A percentile compares a stretch with the other conserved stretches of the same genome.
phyloP scores from a whole-genome alignment of 2,329 filamentous ascomycete genomes.

The Penicillium italicum region DNA sequence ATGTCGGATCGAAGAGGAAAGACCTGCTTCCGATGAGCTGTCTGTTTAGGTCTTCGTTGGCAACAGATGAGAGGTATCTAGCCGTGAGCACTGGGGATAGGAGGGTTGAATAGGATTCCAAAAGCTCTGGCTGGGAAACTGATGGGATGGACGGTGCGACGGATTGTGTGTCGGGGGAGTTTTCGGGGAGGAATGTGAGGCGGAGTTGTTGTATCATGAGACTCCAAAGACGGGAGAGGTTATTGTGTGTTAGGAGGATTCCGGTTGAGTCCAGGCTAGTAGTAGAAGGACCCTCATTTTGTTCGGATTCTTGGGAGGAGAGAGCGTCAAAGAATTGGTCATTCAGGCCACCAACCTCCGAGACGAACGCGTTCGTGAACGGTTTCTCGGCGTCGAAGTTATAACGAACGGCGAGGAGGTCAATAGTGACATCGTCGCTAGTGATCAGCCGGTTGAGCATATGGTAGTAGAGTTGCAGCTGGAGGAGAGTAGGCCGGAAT shows the following conservation, averaged over 20 bases:
- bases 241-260: conserved; percentile 57
- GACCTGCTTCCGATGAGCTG: conserved; percentile 53
- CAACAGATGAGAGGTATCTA: conserved; percentile 40
- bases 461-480: conserved; percentile 84
- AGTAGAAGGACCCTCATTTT: conserved; percentile 23
- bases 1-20: conserved; percentile 63
- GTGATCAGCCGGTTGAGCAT: conserved; percentile 71
- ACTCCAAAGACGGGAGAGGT: conserved; percentile 57
- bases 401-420: conserved; percentile 68
- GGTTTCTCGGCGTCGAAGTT: conserved; percentile 58
- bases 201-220: conserved; percentile 61
- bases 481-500: conserved; percentile 73
- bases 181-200: conserved; percentile 44
- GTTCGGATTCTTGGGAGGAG: conserved; percentile 32
- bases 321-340: conserved; percentile 59
- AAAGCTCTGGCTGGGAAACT: conserved; percentile 32
- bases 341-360: conserved; percentile 67
- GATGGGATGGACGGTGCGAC: conserved; percentile 32
- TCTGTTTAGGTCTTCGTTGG: conserved; percentile 23
- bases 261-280: conserved; percentile 47
- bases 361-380: conserved; percentile 78
- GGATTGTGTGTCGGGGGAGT: conserved; percentile 10
- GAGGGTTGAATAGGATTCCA: conserved; percentile 38
- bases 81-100: conserved; percentile 46
- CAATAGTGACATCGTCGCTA: conserved; percentile 65